These are phyloP conservation scores for Rhodotorula taiwanensis DNA, from an alignment of 768 basidiomycete species.

Conservation along the genomic window DNA sequence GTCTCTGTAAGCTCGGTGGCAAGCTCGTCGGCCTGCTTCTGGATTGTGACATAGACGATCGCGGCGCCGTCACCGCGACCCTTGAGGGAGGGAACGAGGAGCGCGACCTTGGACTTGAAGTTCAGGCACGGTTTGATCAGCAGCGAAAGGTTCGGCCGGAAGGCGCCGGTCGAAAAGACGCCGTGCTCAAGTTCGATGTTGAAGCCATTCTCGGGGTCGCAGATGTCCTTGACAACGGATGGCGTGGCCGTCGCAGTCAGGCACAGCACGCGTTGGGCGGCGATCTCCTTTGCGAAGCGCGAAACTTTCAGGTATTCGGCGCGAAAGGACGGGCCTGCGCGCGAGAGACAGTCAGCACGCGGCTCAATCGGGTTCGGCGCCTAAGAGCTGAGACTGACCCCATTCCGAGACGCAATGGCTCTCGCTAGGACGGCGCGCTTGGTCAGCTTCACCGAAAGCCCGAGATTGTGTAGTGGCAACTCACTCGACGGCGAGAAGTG, in stretches of 20 bases:
- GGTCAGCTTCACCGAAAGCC: conserved; percentile 39
- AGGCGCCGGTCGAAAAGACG: conserved; percentile 51
- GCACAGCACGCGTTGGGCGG: conserved; percentile 51
- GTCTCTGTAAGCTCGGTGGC: conserved; percentile 41
- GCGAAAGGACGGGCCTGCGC: conserved; percentile 48
- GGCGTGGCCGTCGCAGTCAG: conserved; percentile 49
- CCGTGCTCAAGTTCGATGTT: conserved; percentile 47
- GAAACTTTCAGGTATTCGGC: conserved; percentile 47
- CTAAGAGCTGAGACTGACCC: neutral
- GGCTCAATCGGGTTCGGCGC: no score
- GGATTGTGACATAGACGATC: conserved; percentile 52
- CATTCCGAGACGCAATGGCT: conserved; percentile 29
- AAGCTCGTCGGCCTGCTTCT: conserved; percentile 49
- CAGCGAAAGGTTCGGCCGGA: conserved; percentile 46
- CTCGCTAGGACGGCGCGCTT: no score
- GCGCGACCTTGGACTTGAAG: conserved; percentile 45
- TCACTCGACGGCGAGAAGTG: conserved; percentile 51
- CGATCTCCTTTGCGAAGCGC: conserved; percentile 50
- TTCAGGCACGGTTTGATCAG: conserved; percentile 42
- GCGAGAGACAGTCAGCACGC: neutral
- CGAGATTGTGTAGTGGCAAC: neutral
- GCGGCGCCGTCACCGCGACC: conserved; percentile 46
- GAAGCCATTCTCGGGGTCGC: conserved; percentile 45
- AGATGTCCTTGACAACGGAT: conserved; percentile 50
- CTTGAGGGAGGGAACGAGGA: conserved; percentile 47